Evolutionary conservation across 441 rosid species (phyloP).

Genomic region (Bocquillonia castaneifolia): DNA sequence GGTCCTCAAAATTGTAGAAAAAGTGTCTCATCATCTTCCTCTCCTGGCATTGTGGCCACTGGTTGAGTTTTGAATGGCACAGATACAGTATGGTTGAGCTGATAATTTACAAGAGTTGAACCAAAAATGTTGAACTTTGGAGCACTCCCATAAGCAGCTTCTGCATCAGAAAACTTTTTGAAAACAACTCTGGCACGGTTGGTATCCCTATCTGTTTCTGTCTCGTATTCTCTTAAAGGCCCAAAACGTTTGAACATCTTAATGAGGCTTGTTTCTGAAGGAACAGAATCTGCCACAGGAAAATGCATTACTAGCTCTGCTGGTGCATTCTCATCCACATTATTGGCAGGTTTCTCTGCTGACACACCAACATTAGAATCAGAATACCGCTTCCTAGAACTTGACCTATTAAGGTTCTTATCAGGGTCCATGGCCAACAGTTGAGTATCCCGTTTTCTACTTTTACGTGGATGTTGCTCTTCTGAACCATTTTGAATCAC

Average conservation of each 20-base stretch:
- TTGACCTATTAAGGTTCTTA: slow-evolving; percentile 53
- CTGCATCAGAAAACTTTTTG: slow-evolving; percentile 71
- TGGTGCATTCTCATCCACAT: slow-evolving; percentile 65
- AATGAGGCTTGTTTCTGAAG: slow-evolving; percentile 67
- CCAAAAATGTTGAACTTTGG: slow-evolving; percentile 81
- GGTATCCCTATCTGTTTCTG: slow-evolving; percentile 69
- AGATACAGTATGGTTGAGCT: slow-evolving; percentile 64
- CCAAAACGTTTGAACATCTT: slow-evolving; percentile 90
- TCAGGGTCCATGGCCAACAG: slow-evolving; percentile 45
- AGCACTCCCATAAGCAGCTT: slow-evolving; percentile 77
- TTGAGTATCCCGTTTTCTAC: slow-evolving; percentile 41
- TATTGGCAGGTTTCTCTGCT: slow-evolving; percentile 43
- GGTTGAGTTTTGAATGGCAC: slow-evolving; percentile 58
- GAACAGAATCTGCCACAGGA: slow-evolving; percentile 61
- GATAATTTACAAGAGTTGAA: slow-evolving; percentile 60
- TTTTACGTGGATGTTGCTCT: slow-evolving; percentile 54
- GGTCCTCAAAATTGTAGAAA: slow-evolving; percentile 28
- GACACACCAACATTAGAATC: slow-evolving; percentile 36
- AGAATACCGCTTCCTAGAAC: slow-evolving; percentile 54
- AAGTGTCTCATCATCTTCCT: slow-evolving; percentile 47
- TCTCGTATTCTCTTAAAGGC: slow-evolving; percentile 67
- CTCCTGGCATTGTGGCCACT: slow-evolving; percentile 31
- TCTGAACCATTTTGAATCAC: slow-evolving; percentile 80
- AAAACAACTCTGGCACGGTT: slow-evolving; percentile 87
- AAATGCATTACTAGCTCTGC: slow-evolving; percentile 87